Percentiles rank a stretch among this genome's conserved stretches.
These are phyloP conservation scores for Styphnolobium japonicum DNA, from an alignment of 306 rosid genomes.

Conservation along the genomic window DNA sequence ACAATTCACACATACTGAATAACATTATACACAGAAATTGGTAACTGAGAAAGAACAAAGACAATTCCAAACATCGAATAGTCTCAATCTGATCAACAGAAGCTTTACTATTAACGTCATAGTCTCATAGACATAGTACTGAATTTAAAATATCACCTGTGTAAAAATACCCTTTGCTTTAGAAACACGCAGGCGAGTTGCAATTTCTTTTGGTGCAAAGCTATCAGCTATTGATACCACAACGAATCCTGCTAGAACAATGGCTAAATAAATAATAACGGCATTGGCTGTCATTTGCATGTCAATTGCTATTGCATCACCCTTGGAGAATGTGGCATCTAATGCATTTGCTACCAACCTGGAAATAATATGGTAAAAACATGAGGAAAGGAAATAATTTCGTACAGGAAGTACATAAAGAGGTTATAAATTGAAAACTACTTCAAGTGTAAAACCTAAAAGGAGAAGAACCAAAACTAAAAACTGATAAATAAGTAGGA, in stretches of 20 bases:
- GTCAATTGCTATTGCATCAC: conserved; percentile 91
- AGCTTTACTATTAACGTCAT: not conserved
- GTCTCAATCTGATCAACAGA: not conserved
- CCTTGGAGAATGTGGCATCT: conserved; percentile 63
- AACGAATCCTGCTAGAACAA: conserved; percentile 68
- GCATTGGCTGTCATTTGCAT: conserved; percentile 84
- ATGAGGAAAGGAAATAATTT: not conserved
- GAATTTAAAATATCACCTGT: conserved; percentile 50
- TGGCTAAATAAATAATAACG: conserved; percentile 76
- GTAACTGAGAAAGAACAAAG: conserved; percentile 1
- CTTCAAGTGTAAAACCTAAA: not conserved
- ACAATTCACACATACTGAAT: not conserved
- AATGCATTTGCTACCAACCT: conserved; percentile 84
- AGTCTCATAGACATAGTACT: not conserved
- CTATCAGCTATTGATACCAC: conserved; percentile 95
- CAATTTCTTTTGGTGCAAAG: conserved; percentile 78
- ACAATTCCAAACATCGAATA: not conserved
- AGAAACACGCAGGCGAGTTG: conserved; percentile 69
- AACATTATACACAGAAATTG: not conserved
- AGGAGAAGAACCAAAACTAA: not conserved
- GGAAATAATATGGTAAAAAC: conserved; percentile 25
- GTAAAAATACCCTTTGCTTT: conserved; percentile 83
- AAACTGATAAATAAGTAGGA: not conserved
- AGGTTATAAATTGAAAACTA: not conserved
- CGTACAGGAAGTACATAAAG: not conserved